Base-by-base conservation (phyloP, 805 yeast genomes). In the Wilhelminamyces savonicus region DNA sequence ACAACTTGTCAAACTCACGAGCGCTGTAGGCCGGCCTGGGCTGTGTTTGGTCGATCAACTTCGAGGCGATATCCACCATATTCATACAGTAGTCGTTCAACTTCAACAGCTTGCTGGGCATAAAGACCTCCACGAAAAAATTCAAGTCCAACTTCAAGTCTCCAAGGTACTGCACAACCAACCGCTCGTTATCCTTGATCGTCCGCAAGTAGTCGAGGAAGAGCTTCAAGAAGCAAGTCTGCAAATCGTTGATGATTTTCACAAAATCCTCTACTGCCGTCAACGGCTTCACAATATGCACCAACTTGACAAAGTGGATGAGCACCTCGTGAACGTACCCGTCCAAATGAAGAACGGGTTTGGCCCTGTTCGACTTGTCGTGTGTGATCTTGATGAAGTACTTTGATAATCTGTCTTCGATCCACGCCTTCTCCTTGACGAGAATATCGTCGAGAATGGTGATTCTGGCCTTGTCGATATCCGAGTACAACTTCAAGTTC, bases 381-480 rank as follows among this genome's bases (percentile, higher is more conserved):
- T 9, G 28, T 16, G 30, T 37, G 20, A 36, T 27, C 41, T 20
- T 36, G 38, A 37, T 44, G 47, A 49, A 60, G 44, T 45, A 51
- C n/a, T 36, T 41, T 19, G 37, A 45, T 3, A 62, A 46, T 13
- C 45, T 43, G 8, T 45, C 47, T 29, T 52, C 56, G 17, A 62
- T 51, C 51, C 57, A 49, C 11, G 35, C 34, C 34, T 59, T 61
- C 32, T 64, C 69, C 18, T 53, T 53, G 24, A 46, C 53, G 18
- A 62, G 43, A 20, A 64, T 56, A 38, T 64, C 69, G 22, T 62
- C 68, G 27, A 62, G 48, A 14, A 64, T 60, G 0, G 66, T 55
- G 24, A 55, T 43, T 28, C 50, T 50, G 6, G 62, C 66, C 34
- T 60, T 59, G 29, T 63, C 69, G 29, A 64, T 56, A 34, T 63